phyloP scores from a whole-genome alignment of 305 asterid genomes.

The Solanum hybrid region DNA sequence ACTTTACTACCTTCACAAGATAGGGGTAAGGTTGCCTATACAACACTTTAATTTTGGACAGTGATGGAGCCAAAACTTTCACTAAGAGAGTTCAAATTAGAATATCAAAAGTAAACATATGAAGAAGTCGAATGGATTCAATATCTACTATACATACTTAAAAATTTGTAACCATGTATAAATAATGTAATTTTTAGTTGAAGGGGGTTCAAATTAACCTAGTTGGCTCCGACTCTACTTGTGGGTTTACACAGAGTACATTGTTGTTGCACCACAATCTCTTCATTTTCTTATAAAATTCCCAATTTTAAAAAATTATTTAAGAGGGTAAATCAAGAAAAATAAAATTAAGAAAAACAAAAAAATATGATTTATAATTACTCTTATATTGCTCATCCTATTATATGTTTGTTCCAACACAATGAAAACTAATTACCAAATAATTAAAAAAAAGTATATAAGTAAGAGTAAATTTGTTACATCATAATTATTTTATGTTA shows the following conservation, averaged over 20 bases:
- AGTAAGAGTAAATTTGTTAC: not conserved
- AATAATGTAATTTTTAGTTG: not conserved
- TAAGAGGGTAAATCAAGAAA: not conserved
- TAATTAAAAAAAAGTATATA: not conserved
- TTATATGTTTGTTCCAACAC: not conserved
- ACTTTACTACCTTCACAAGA: not conserved
- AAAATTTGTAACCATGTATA: not conserved
- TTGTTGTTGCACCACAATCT: not conserved
- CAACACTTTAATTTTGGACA: not conserved
- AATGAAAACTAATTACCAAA: not conserved
- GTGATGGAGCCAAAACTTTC: not conserved
- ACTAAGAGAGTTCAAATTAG: not conserved
- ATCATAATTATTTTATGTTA: not conserved
- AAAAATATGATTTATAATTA: not conserved
- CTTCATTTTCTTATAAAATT: not conserved
- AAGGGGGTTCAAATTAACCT: not conserved
- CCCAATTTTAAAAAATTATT: not conserved
- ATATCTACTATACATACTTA: accelerated
- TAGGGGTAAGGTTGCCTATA: no score
- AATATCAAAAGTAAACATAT: not conserved
- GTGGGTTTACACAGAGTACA: accelerated
- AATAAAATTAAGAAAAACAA: not conserved
- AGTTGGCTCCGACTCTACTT: not conserved
- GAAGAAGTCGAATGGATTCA: not conserved
- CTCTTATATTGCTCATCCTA: not conserved